Evolutionary conservation across 2,329 filamentous ascomycete genomes (phyloP).

Genomic region (Ophiognomonia clavigignenti-juglandacearum): DNA sequence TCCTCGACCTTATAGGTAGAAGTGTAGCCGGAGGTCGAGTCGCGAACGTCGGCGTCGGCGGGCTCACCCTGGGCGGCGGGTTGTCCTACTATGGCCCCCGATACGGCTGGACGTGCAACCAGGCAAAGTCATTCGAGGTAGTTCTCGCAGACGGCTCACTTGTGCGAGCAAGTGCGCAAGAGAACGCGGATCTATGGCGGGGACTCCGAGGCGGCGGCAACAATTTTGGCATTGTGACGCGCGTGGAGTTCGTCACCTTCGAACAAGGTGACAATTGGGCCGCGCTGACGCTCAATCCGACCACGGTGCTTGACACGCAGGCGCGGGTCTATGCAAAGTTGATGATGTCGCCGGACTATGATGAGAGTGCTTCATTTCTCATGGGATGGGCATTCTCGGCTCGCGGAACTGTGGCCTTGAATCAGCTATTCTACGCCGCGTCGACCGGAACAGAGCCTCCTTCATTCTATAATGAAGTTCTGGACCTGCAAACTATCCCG

Average conservation of each 20-base stretch:
- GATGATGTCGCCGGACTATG: neutral
- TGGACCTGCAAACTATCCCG: neutral
- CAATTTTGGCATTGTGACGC: slow-evolving; percentile 20
- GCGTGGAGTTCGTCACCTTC: slow-evolving; percentile 16
- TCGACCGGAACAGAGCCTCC: neutral
- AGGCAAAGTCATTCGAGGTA: neutral
- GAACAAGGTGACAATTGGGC: slow-evolving; percentile 17
- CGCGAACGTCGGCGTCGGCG: slow-evolving; percentile 12
- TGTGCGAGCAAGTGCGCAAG: neutral
- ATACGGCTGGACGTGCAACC: slow-evolving; percentile 17
- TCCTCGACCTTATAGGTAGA: slow-evolving; percentile 14
- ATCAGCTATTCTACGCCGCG: neutral
- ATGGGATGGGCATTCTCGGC: neutral
- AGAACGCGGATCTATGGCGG: slow-evolving; percentile 15
- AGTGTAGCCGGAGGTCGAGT: slow-evolving; percentile 16
- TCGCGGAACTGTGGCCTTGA: neutral
- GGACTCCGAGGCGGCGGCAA: slow-evolving; percentile 17
- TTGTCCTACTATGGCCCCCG: slow-evolving; percentile 8
- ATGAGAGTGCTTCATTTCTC: slow-evolving; percentile 1
- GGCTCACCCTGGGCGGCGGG: slow-evolving; percentile 13
- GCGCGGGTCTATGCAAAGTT: neutral
- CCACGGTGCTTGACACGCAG: neutral
- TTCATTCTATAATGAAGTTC: neutral
- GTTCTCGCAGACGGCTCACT: neutral
- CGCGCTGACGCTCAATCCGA: neutral